Base-by-base conservation (phyloP, 2,329 filamentous ascomycete genomes). In the Gaeumannomyces tritici region DNA sequence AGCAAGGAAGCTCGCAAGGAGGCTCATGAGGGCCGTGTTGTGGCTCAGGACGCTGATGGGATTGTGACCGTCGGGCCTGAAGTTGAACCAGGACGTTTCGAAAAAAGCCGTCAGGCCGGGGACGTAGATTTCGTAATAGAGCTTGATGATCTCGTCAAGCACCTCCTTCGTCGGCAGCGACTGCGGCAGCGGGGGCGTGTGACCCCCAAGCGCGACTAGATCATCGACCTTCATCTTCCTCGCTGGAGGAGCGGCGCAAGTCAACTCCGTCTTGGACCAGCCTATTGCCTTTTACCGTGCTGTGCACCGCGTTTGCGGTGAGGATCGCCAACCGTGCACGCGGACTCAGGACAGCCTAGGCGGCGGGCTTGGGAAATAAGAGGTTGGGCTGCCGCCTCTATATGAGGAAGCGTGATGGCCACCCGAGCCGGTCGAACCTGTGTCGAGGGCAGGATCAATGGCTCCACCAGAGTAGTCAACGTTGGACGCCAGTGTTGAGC, bases 21-120 rank as follows among this genome's bases (percentile, higher is more conserved):
- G 83, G 61, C 87, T 84, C 67, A 89, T 79, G n/a, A 91, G 76
- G 31, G 77, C 75, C 31, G 79, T 75, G 70, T 89, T 79, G 60
- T 76, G 74, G 62, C 77, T 77, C 63, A 85, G 75, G n/a, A 78
- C 71, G 70, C 75, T 76, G 54, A 76, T 72, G 61, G 76, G 73
- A 63, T 77, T 74, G 18, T 73, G 64, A 51, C 79, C 80, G 58
- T 71, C 71, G 59, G 77, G 73, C 62, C 74, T 75, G 47, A 80
- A 77, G 64, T 79, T 84, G 75, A 91, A 97, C 93, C 93, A 98
- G 31, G 81, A 82, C 8, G 91, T 90, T 73, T 97, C 93, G 65
- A 96, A 83, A 65, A 95, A 88, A 60, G 83, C 83, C 73, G 90
- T 87, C 58, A 95, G 83, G 9, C 86, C 89, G 1, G 83, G 83